A percentile compares a stretch with the other conserved stretches of the same genome.
These are phyloP conservation scores for Saxispiralis lemnorum DNA, from an alignment of 495 filamentous ascomycete species.

Conservation along the genomic window DNA sequence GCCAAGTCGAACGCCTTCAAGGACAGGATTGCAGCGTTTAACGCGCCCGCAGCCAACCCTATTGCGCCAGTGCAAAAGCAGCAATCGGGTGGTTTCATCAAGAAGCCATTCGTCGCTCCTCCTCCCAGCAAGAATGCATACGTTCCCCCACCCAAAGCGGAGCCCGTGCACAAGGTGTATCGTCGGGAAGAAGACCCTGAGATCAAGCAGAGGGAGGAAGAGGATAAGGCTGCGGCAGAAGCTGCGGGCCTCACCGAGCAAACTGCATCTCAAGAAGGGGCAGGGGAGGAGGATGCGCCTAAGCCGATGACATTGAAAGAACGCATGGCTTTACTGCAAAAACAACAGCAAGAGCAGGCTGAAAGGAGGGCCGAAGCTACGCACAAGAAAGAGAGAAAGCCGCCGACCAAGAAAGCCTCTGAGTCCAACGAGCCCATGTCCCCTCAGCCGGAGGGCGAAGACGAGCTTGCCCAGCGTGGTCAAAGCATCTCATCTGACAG, in stretches of 20 bases:
- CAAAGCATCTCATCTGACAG: conserved; percentile 13
- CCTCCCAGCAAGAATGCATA: conserved; percentile 89
- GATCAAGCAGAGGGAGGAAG: conserved; percentile 40
- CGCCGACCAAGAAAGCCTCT: conserved; percentile 55
- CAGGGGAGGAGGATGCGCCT: conserved; percentile 49
- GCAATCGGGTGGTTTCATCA: conserved; percentile 56
- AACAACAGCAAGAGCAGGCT: conserved; percentile 79
- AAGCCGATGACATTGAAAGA: conserved; percentile 89
- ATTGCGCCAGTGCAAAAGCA: conserved; percentile 65
- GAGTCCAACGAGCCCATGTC: conserved; percentile 28
- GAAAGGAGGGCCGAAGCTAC: conserved; percentile 58
- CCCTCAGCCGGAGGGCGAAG: conserved; percentile 15
- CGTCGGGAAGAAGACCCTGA: conserved; percentile 80
- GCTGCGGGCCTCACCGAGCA: conserved; percentile 38
- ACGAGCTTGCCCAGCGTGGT: conserved; percentile 13
- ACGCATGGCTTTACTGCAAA: conserved; percentile 79
- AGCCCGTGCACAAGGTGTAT: conserved; percentile 56
- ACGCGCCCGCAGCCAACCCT: conserved; percentile 71
- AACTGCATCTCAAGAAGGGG: conserved; percentile 31
- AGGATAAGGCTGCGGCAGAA: conserved; percentile 38
- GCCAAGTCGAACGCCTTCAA: conserved; percentile 83
- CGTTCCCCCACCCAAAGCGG: conserved; percentile 47
- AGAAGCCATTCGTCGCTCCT: conserved; percentile 95
- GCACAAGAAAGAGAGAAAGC: conserved; percentile 69
- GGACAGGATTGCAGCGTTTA: conserved; percentile 93